phyloP scores from a whole-genome alignment of 768 basidiomycete genomes.

The Cystofilobasidium capitatum region DNA sequence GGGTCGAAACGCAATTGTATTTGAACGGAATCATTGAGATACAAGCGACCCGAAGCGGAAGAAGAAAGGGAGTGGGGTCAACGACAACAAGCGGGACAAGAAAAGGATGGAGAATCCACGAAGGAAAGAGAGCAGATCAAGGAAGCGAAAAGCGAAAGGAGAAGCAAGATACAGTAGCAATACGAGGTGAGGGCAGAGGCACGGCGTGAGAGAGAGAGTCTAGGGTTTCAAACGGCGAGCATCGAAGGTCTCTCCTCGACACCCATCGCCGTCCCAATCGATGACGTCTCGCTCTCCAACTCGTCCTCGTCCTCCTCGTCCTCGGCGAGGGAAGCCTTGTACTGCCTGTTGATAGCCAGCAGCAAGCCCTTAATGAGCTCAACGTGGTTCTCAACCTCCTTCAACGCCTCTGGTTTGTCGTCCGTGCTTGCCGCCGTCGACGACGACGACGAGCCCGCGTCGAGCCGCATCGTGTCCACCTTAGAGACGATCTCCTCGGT shows the following conservation, averaged over 20 bases:
- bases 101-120: neutral
- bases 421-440: neutral
- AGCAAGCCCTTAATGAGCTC: conserved; percentile 24
- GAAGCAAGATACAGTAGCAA: neutral
- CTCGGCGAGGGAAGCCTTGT: neutral
- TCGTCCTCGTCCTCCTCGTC: too few species aligned
- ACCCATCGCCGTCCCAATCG: neutral
- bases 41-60: neutral
- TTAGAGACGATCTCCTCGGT: conserved; percentile 6
- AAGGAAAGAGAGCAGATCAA: neutral
- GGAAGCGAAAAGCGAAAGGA: neutral
- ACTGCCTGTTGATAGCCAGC: conserved; percentile 10
- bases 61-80: neutral
- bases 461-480: conserved; percentile 8
- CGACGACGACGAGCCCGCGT: neutral
- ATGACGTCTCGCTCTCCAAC: neutral
- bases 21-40: too few species aligned
- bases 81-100: neutral
- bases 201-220: too few species aligned
- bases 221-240: conserved; percentile 7
- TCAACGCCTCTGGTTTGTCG: neutral
- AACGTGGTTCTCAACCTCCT: conserved; percentile 13
- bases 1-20: too few species aligned
- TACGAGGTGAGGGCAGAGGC: neutral
- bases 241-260: conserved; percentile 1